Evolutionary conservation across 768 basidiomycete genomes (phyloP).

Genomic region (Austroboletus eburneus): DNA sequence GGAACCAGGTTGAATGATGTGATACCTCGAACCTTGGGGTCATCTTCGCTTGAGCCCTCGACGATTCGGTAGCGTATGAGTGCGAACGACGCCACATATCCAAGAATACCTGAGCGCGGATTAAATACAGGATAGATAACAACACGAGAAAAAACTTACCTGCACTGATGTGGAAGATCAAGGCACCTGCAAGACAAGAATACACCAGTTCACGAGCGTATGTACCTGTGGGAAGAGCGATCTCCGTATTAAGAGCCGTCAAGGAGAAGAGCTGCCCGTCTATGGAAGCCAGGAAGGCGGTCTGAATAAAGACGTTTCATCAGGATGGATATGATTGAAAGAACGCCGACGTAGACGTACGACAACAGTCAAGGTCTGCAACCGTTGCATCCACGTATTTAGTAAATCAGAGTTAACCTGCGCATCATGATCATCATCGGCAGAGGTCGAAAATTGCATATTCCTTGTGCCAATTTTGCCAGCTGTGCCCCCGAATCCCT

Average conservation of each 20-base stretch:
- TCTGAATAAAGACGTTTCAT: slow-evolving; percentile 15
- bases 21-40: slow-evolving; percentile 8
- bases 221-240: slow-evolving; percentile 3
- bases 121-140: neutral
- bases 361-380: slow-evolving; percentile 28
- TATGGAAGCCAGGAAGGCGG: slow-evolving; percentile 27
- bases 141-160: slow-evolving; percentile 12
- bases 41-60: slow-evolving; percentile 15
- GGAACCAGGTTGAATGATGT: neutral
- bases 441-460: neutral
- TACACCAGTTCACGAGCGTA: slow-evolving; percentile 24
- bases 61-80: slow-evolving; percentile 26
- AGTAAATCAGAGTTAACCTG: slow-evolving; percentile 17
- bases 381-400: slow-evolving; percentile 21
- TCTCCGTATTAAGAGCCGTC: slow-evolving; percentile 20
- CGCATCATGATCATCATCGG: slow-evolving; percentile 8
- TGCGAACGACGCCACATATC: slow-evolving; percentile 26
- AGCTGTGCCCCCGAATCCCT: slow-evolving; percentile 4
- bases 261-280: slow-evolving; percentile 27
- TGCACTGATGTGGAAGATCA: slow-evolving; percentile 30
- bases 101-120: slow-evolving; percentile 22
- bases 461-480: neutral
- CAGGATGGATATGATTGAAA: neutral
- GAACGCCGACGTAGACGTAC: slow-evolving; percentile 12
- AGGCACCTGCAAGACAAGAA: slow-evolving; percentile 27